Base-by-base conservation (phyloP, 805 yeast species). In the Tetrapisispora arboricola region DNA sequence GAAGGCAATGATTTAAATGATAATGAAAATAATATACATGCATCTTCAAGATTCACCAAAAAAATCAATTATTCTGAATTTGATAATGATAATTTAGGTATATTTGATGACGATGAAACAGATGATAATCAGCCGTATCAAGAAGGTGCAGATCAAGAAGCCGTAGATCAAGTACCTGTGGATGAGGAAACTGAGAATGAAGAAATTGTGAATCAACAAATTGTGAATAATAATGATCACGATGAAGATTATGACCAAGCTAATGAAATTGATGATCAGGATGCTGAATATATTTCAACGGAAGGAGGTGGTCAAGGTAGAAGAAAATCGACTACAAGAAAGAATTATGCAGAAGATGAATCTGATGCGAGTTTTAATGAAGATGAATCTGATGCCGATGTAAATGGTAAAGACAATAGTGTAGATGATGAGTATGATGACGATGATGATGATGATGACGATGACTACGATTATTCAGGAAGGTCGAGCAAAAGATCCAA, bases 51-150 rank as follows among this genome's bases (percentile, higher is more conserved):
- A 40, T 57, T 65, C 2, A 48, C 61, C 49, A 52, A 57, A 39
- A 64, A 55, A 40, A 49, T 64, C 11, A 58, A 63, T 41, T 65
- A 65, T 38, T 63, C 67, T 1, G 65, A 57, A 34, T 49, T 61
- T 3, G 68, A 63, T 36, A 48, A 54, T 17, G 65, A 60, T 39
- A 54, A 50, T 32, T 38, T n/a, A 57, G 42, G 50, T 10, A 55
- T 51, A 30, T 58, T 47, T 26, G 43, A 43, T 4, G 42, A 34
- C n/a, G 30, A 47, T 28, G 30, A 46, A n/a, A n/a, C n/a, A n/a
- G n/a, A n/a, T n/a, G n/a, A n/a, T n/a, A n/a, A n/a, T n/a, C n/a
- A n/a, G n/a, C n/a, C n/a, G n/a, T n/a, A n/a, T n/a, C n/a, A n/a
- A 25, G 34, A 49, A 24, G 21, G 40, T n/a, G 44, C 20, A 16